phyloP scores from a whole-genome alignment of 345 rosid species.

The Eucalyptus sideroxylon region DNA sequence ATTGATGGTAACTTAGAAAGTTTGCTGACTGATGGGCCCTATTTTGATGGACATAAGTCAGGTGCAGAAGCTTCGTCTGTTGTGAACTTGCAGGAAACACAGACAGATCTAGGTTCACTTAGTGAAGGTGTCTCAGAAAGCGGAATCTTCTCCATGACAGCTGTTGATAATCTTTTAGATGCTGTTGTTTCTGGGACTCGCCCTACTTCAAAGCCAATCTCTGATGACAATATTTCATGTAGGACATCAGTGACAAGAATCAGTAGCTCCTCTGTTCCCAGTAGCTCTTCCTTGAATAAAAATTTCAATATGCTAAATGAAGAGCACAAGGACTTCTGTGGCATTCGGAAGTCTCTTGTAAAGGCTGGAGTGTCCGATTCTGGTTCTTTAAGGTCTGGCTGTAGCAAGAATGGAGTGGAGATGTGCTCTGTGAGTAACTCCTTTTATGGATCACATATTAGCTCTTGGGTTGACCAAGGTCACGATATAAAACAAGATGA shows the following conservation, averaged over 20 bases:
- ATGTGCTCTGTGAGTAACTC: constrained; percentile 41
- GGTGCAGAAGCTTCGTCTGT: constrained; percentile 15
- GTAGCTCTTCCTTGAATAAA: constrained; percentile 18
- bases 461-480: constrained; percentile 71
- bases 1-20: constrained; percentile 19
- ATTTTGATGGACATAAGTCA: constrained; percentile 13
- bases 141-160: constrained; percentile 10
- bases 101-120: constrained; percentile 17
- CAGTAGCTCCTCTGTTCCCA: constrained; percentile 44
- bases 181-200: constrained; percentile 74
- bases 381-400: constrained; percentile 23
- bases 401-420: constrained; percentile 23
- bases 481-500: constrained; percentile 31
- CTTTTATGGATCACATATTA: constrained; percentile 57
- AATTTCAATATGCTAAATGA: constrained; percentile 16
- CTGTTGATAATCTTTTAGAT: constrained; percentile 71
- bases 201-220: constrained; percentile 46
- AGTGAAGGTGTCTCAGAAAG: constrained; percentile 15
- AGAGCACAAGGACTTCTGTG: constrained; percentile 16
- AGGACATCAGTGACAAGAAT: constrained; percentile 51
- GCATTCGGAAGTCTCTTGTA: constrained; percentile 12
- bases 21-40: constrained; percentile 7
- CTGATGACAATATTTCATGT: constrained; percentile 59
- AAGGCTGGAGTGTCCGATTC: constrained; percentile 26
- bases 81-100: constrained; percentile 14